Evolutionary conservation across 495 filamentous ascomycete species (phyloP), one percentile per base, ranked within the genome.

Genomic region (Chaetomium tenue): DNA sequence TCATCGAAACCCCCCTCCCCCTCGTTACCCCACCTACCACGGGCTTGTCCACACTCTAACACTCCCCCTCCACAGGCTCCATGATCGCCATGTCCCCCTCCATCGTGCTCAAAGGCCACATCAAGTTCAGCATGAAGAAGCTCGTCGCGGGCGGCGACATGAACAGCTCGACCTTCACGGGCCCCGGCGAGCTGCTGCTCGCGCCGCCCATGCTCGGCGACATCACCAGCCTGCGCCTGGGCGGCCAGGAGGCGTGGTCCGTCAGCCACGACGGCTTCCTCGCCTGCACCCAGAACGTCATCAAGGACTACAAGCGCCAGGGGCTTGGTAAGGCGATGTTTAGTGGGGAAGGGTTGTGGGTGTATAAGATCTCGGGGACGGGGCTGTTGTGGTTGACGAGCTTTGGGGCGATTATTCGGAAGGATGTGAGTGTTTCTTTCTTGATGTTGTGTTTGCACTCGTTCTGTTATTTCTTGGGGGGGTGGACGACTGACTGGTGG

Each of bases 1-100:
- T n/a, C 15, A 39, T 11, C 20, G 12, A 15, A 39, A 37, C 33
- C 5, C 1, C 33, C 5, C 33, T 8, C 9, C 33, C 5, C 33
- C 33, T 37, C 33, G n/a, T n/a, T n/a, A n/a, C n/a, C 33, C 33
- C 33, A 12, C 33, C 1, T 11, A 8, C 33, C 33, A 37, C 5
- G 1, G 6, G 44, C 1, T 18, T 5, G 52, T 12, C 5, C 40
- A 16, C 46, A 5, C 11, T 20, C 57, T 59, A 33, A 59, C 57
- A 42, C 37, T 15, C 39, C 16, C 18, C 23, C 23, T 2, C n/a
- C 16, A 18, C 44, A 91, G 90, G 91, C 47, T 83, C 84, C 50
- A 96, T 98, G 92, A 91, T 98, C 66, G 90, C 91, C 58, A 98
- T 98, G 95, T 91, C 91, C 12, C 88, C 91, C 7, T 89, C 88